A percentile compares a stretch with the other conserved stretches of the same genome.
These are phyloP conservation scores for Metarhizium sp. DNA, from an alignment of 2,329 filamentous ascomycete genomes.

Conservation along the genomic window DNA sequence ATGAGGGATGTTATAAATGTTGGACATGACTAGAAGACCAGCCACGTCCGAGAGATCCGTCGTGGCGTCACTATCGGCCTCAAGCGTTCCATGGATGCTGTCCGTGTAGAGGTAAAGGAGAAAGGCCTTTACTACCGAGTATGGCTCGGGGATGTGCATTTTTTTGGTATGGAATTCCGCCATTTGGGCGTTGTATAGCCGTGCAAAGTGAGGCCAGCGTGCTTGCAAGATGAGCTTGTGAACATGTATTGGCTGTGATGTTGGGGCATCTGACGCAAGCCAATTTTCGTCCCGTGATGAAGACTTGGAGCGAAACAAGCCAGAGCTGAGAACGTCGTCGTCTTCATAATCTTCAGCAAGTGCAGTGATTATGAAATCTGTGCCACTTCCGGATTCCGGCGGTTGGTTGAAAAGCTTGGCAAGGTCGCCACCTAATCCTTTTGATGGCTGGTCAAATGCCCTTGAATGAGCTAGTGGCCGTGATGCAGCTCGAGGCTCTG, in stretches of 20 bases:
- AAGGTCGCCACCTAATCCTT: slow-evolving; percentile 73
- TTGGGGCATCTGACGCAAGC: slow-evolving; percentile 52
- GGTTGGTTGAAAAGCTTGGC: slow-evolving; percentile 79
- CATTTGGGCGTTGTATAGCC: slow-evolving; percentile 91
- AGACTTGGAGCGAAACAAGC: slow-evolving; percentile 36
- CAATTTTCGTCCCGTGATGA: slow-evolving; percentile 38
- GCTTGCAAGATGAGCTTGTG: slow-evolving; percentile 91
- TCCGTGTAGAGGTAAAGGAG: slow-evolving; percentile 96
- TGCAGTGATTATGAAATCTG: slow-evolving; percentile 87
- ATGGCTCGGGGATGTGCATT: slow-evolving; percentile 97
- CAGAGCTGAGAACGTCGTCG: slow-evolving; percentile 49
- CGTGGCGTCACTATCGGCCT: slow-evolving; percentile 59
- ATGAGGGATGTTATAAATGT: slow-evolving; percentile 95
- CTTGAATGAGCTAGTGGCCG: slow-evolving; percentile 39
- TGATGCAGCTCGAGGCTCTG: slow-evolving; percentile 42
- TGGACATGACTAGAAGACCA: slow-evolving; percentile 91
- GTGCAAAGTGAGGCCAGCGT: slow-evolving; percentile 92
- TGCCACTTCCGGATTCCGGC: slow-evolving; percentile 74
- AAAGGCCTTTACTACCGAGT: slow-evolving; percentile 87
- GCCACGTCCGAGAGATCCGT: slow-evolving; percentile 76
- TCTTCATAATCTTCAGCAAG: slow-evolving; percentile 68
- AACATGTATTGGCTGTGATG: slow-evolving; percentile 81
- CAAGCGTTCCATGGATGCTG: slow-evolving; percentile 55
- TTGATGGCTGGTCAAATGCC: slow-evolving; percentile 44
- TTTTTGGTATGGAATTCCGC: slow-evolving; percentile 92